These are phyloP conservation scores for Candida ortonii DNA, from an alignment of 805 yeast species.

Conservation along the genomic window DNA sequence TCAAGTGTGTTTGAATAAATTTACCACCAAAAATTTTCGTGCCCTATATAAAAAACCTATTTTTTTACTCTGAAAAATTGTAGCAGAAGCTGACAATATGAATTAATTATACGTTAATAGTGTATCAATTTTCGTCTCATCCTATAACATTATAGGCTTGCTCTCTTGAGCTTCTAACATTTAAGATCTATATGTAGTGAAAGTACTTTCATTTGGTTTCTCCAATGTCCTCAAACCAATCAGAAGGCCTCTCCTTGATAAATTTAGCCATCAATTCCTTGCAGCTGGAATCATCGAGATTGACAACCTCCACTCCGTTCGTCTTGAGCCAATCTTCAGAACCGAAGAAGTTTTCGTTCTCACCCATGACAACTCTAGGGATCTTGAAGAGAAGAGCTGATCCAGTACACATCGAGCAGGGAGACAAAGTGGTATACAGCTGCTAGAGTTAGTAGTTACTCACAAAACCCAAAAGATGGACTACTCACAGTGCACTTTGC, in stretches of 20 bases:
- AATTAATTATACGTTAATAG: too few relatives aligned
- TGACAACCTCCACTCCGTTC: conserved; percentile 71
- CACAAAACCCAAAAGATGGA: background rate
- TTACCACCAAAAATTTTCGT: too few relatives aligned
- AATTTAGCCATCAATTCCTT: conserved; percentile 72
- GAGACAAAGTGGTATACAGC: conserved; percentile 87
- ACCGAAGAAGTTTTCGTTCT: conserved; percentile 77
- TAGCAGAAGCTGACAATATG: too few relatives aligned
- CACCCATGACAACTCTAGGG: conserved; percentile 85
- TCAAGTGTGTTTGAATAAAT: too few relatives aligned
- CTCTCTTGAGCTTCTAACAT: too few relatives aligned
- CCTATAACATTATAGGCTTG: background rate
- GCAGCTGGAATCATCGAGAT: conserved; percentile 58
- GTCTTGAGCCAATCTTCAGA: conserved; percentile 71
- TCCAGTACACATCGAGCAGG: conserved; percentile 95
- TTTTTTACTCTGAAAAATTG: too few relatives aligned
- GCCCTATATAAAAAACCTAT: too few relatives aligned
- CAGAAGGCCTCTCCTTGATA: conserved; percentile 71
- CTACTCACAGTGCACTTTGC: conserved; percentile 64
- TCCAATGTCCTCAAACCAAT: conserved; percentile 84
- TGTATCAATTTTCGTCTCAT: too few relatives aligned
- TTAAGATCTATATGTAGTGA: too few relatives aligned
- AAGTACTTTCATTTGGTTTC: too few relatives aligned
- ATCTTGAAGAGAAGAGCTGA: conserved; percentile 88
- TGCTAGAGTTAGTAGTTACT: conserved; percentile 10